Evolutionary conservation across 768 basidiomycete genomes (phyloP), one percentile per base, ranked within the genome.

Genomic region (Amanita rubescens): DNA sequence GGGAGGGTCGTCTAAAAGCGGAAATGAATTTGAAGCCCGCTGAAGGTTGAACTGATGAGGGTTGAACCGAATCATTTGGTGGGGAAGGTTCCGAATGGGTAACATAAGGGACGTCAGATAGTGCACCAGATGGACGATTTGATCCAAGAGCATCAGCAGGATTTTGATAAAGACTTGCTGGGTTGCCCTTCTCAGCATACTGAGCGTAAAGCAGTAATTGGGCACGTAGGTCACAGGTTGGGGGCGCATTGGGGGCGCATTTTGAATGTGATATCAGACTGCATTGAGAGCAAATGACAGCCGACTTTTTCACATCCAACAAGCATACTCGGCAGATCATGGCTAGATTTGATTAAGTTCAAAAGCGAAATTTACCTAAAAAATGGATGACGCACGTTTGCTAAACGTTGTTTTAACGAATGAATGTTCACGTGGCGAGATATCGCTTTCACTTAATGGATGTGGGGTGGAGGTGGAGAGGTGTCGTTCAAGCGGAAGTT

Each of bases 371-470:
- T 45, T 32, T 47, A n/a, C n/a, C n/a, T n/a, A n/a, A n/a, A 46
- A 49, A n/a, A 50, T 17, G 24, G 59, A 41, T 56, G 39, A 74
- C 89, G 66, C 65, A 96, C 94, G 82, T 74, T 94, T 94, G 62
- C 85, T 84, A 67, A 97, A 96, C 8, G 87, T 87, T 3, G 92
- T 94, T 72, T 90, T 94, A 27, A 95, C 87, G 65, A 95, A 94
- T 11, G 80, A 77, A 62, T 96, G 94, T 34, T 85, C 78, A 44
- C 81, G 78, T 17, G 84, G 79, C 3, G 81, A 79, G 57, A 86
- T 78, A 11, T 79, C 77, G 60, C 71, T 71, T 56, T 76, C 67
- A 17, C 65, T 71, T 44, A 61, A 70, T 38, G 70, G 71, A 43
- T 66, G 69, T 49, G 69, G 61, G 15, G 76, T 72, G 24, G 71